Percentiles rank a stretch among this genome's conserved stretches.
Evolutionary conservation across 345 rosid species (phyloP).

Genomic region (Ceriops decandra): DNA sequence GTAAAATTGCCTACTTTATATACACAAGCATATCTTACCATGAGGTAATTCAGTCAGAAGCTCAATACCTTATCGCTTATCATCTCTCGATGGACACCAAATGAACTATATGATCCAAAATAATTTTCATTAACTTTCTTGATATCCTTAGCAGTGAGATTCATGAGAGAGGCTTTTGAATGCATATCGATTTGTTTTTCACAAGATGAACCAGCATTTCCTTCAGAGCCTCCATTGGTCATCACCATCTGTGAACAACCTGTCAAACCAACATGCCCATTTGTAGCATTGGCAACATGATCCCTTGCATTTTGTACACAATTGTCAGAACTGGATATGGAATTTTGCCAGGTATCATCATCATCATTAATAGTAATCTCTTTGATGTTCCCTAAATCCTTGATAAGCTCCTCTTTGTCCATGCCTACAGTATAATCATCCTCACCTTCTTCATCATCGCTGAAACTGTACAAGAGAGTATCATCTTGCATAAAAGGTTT

Average conservation of each 20-base stretch:
- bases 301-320: conserved; percentile 25
- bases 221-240: conserved; percentile 29
- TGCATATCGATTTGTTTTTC: conserved; percentile 23
- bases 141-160: conserved; percentile 39
- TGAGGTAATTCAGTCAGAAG: background rate
- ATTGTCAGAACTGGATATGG: conserved; percentile 16
- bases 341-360: conserved; percentile 29
- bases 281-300: conserved; percentile 32
- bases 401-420: conserved; percentile 47
- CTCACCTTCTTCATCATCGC: conserved; percentile 68
- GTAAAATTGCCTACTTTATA: background rate
- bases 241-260: conserved; percentile 24
- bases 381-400: conserved; percentile 47
- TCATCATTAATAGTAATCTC: conserved; percentile 36
- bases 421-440: conserved; percentile 36
- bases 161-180: conserved; percentile 28
- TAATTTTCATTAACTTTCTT: conserved; percentile 70
- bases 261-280: conserved; percentile 21
- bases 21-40: background rate
- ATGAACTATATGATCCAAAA: conserved; percentile 87
- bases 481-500: conserved; percentile 79
- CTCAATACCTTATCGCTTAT: conserved; percentile 75
- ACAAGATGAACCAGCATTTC: conserved; percentile 16
- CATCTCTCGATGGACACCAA: conserved; percentile 89
- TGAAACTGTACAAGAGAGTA: conserved; percentile 71